Percentiles rank a stretch among this genome's conserved stretches.
phyloP scores from a whole-genome alignment of 371 early-diverging fungal genomes.

The Capillidium heterosporum region DNA sequence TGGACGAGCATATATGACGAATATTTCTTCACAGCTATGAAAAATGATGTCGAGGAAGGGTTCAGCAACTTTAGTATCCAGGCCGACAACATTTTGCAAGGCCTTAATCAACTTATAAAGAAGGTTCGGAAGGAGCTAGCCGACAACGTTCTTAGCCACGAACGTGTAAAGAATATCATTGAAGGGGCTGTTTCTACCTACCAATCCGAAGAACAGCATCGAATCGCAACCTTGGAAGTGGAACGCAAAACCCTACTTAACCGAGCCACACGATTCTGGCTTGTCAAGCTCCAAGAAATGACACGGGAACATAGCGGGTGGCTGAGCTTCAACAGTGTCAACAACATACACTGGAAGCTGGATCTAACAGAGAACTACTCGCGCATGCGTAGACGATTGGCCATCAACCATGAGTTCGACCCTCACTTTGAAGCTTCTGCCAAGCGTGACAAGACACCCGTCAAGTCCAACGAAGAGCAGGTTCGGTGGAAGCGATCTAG shows the following conservation, averaged over 20 bases:
- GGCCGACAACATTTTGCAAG: constrained; percentile 13
- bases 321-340: constrained; percentile 6
- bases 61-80: constrained; percentile 13
- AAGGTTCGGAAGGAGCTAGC: constrained; percentile 7
- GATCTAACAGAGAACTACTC: constrained; percentile 24
- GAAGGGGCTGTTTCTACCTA: constrained; percentile 3
- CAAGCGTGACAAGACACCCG: constrained; percentile 20
- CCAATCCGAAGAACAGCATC: constrained; percentile 10
- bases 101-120: constrained; percentile 7
- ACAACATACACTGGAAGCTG: constrained; percentile 19
- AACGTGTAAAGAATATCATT: constrained; percentile 6
- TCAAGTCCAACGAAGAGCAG: background rate
- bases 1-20: constrained; percentile 20
- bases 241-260: constrained; percentile 12
- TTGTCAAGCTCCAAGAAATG: constrained; percentile 17
- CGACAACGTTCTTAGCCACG: background rate
- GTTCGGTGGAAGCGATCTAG: background rate
- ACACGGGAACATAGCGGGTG: constrained; percentile 19
- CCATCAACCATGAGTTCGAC: constrained; percentile 27
- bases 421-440: constrained; percentile 25
- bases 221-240: constrained; percentile 10
- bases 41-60: constrained; percentile 19
- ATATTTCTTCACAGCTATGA: constrained; percentile 18
- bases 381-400: constrained; percentile 25
- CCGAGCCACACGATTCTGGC: constrained; percentile 14